Conservation (phyloP, 441 rosid species). For the Sinapis alba region DNA sequence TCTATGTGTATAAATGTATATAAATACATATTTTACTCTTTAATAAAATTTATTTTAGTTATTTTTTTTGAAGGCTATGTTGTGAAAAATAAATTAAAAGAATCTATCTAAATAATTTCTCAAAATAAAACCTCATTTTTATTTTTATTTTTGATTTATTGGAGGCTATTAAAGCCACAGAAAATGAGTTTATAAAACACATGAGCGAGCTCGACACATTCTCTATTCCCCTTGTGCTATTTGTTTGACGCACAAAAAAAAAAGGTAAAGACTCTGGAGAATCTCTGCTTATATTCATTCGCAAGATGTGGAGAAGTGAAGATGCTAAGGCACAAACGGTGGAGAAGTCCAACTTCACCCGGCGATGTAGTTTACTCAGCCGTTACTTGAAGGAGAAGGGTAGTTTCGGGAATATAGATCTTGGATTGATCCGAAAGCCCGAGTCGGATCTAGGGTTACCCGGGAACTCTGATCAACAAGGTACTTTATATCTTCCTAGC, state of each 20-base stretch:
- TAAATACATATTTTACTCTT: too few relatives aligned
- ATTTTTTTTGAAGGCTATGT: too few relatives aligned
- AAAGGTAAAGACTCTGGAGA: too few relatives aligned
- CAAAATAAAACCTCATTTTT: neutral
- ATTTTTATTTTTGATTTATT: neutral
- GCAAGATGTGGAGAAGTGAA: slow-evolving; percentile 32
- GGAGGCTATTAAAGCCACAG: slow-evolving; percentile 29
- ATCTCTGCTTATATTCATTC: neutral
- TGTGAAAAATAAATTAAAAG: too few relatives aligned
- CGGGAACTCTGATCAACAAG: slow-evolving; percentile 37
- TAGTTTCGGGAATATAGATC: slow-evolving; percentile 46
- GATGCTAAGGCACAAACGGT: slow-evolving; percentile 14
- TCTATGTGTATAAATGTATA: too few relatives aligned
- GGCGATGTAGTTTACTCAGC: slow-evolving; percentile 54
- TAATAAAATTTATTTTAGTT: too few relatives aligned
- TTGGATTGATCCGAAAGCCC: slow-evolving; percentile 29
- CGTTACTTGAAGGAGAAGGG: slow-evolving; percentile 62
- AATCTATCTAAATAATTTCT: too few relatives aligned
- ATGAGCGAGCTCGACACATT: slow-evolving; percentile 7
- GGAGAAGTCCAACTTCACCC: slow-evolving; percentile 53
- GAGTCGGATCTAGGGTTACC: slow-evolving; percentile 16
- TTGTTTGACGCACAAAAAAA: neutral
- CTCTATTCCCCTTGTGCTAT: neutral
- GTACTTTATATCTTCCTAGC: slow-evolving; percentile 24
- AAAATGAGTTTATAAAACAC: slow-evolving; percentile 5